Conservation (phyloP, 495 filamentous ascomycete genomes). For the Staphylotrichum longicolle region DNA sequence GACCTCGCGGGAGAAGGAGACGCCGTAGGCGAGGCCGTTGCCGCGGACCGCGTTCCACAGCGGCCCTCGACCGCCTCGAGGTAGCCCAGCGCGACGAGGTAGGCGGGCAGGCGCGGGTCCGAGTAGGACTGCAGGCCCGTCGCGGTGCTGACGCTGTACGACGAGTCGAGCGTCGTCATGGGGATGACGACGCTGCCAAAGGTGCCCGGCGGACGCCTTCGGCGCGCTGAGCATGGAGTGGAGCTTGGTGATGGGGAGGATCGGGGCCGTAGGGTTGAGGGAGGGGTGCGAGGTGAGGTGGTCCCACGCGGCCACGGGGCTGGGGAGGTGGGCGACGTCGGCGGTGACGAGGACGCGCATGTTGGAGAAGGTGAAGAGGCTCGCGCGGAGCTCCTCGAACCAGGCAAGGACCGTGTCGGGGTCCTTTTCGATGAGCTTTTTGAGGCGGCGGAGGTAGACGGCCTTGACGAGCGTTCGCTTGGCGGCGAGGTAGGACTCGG, state of each 20-base stretch:
- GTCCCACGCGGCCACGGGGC: constrained; percentile 85
- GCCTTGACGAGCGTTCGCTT: constrained; percentile 82
- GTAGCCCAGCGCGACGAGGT: constrained; percentile 83
- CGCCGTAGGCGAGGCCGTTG: constrained; percentile 87
- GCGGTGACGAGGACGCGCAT: constrained; percentile 80
- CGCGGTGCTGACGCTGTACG: constrained; percentile 73
- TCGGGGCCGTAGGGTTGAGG: constrained; percentile 44
- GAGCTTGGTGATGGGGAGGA: constrained; percentile 46
- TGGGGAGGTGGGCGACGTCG: constrained; percentile 69
- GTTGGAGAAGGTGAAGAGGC: constrained; percentile 77
- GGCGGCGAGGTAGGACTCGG: constrained; percentile 70
- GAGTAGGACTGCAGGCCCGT: constrained; percentile 70
- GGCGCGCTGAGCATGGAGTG: constrained; percentile 62
- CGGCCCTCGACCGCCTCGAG: constrained; percentile 89
- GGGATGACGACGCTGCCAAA: constrained; percentile 76
- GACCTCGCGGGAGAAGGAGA: constrained; percentile 67
- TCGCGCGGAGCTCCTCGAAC: constrained; percentile 71
- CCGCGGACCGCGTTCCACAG: constrained; percentile 91
- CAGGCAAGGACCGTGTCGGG: constrained; percentile 68
- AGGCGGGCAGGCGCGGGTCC: constrained; percentile 74
- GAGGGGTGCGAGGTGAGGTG: constrained; percentile 43
- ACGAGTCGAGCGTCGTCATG: constrained; percentile 91
- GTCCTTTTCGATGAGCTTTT: constrained; percentile 67
- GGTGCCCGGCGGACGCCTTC: constrained; percentile 68
- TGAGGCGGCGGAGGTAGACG: constrained; percentile 81